Conservation (phyloP, 257 asterid genomes). For the Nicotiana knightiana region DNA sequence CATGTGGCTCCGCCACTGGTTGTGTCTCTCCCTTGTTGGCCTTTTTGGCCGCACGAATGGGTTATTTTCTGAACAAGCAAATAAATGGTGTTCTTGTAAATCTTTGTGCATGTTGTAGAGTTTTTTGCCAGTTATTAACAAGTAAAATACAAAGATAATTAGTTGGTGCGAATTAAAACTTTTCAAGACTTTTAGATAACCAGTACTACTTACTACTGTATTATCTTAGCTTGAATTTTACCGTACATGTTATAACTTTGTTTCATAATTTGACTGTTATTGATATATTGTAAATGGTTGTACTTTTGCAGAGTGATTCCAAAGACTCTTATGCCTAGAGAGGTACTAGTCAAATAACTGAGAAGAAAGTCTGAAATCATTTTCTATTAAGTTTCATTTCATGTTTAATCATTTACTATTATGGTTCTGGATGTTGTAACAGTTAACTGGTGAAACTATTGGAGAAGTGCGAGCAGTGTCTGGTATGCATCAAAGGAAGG, state of each 20-base stretch:
- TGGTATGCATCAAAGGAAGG: slow-evolving; percentile 91
- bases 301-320: slow-evolving; percentile 75
- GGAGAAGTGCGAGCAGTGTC: slow-evolving; percentile 90
- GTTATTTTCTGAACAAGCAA: not conserved
- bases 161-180: no score
- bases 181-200: no score
- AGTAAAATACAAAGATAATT: no score
- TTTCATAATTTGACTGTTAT: not conserved
- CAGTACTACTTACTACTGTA: not conserved
- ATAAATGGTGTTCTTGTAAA: not conserved
- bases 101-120: no score
- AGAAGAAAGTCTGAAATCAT: not conserved
- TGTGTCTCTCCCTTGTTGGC: not conserved
- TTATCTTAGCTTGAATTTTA: not conserved
- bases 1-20: no score
- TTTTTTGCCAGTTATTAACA: no score
- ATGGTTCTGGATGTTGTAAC: not conserved
- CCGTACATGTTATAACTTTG: slow-evolving; percentile 4
- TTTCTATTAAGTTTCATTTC: not conserved
- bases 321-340: slow-evolving; percentile 85
- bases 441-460: slow-evolving; percentile 72
- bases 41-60: slow-evolving; percentile 7
- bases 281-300: not conserved
- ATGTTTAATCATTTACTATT: not conserved
- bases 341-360: slow-evolving; percentile 33